Percentiles rank a stretch among this genome's conserved stretches.
phyloP scores from a whole-genome alignment of 192 early-diverging fungal species.

The Dispira parvispora region DNA sequence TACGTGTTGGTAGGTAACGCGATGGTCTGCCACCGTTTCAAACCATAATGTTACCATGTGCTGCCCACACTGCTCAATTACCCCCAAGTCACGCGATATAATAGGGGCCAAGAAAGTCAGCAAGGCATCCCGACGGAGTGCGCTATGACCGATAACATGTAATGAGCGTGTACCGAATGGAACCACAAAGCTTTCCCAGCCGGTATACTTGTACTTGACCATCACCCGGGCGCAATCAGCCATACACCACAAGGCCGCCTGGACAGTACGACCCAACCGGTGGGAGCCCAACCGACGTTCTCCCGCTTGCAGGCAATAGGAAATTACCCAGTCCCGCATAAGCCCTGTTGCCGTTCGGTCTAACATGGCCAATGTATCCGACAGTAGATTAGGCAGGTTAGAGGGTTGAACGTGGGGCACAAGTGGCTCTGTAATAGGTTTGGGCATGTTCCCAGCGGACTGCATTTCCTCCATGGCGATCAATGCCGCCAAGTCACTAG shows the following conservation, averaged over 20 bases:
- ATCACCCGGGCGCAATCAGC: conserved; percentile 5
- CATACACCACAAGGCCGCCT: conserved; percentile 2
- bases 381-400: background rate
- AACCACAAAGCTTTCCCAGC: background rate
- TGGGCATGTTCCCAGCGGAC: background rate
- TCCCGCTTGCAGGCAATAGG: background rate
- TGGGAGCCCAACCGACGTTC: no score
- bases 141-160: background rate
- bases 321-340: background rate
- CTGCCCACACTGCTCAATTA: background rate
- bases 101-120: conserved; percentile 1
- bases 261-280: background rate
- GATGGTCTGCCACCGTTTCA: conserved; percentile 1
- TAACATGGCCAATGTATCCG: background rate
- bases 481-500: background rate
- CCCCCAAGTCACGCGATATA: background rate
- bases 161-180: conserved; percentile 2
- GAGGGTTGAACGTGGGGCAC: background rate
- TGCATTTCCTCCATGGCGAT: background rate
- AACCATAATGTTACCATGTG: background rate
- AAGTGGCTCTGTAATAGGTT: background rate
- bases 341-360: background rate
- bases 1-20: background rate
- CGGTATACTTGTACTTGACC: background rate
- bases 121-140: background rate